Evolutionary conservation across 768 basidiomycete species (phyloP).

Genomic region (Tricholoma terreum): DNA sequence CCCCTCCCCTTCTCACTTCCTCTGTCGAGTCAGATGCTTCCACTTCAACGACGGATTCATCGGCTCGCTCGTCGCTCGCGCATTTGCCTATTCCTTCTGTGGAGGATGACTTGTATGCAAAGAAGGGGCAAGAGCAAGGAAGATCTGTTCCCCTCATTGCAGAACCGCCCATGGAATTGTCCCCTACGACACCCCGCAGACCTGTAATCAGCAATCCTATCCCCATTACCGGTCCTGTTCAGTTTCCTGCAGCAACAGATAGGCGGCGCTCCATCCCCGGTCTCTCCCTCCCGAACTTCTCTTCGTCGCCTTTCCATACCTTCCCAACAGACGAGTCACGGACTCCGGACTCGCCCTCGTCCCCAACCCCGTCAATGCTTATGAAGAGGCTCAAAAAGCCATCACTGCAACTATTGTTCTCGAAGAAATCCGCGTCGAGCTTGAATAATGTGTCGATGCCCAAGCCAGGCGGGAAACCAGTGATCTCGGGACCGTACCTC

Average conservation of each 20-base stretch:
- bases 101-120: conserved; percentile 20
- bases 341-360: conserved; percentile 23
- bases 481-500: conserved; percentile 29
- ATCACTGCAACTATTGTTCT: conserved; percentile 65
- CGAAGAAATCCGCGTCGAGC: conserved; percentile 58
- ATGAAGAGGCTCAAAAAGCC: conserved; percentile 57
- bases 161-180: conserved; percentile 21
- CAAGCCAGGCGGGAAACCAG: conserved; percentile 22
- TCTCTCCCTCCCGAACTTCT: conserved; percentile 37
- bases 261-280: conserved; percentile 39
- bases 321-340: conserved; percentile 12
- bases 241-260: conserved; percentile 40
- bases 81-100: conserved; percentile 30
- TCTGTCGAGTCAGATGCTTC: conserved; percentile 61
- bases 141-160: conserved; percentile 25
- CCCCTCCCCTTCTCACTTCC: conserved; percentile 51
- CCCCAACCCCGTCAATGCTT: conserved; percentile 23
- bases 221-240: conserved; percentile 31
- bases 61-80: conserved; percentile 42
- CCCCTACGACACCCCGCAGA: conserved; percentile 23
- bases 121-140: conserved; percentile 19
- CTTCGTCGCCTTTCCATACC: conserved; percentile 20
- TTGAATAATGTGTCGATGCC: conserved; percentile 23
- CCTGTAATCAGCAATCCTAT: conserved; percentile 29
- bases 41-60: conserved; percentile 43